Conservation (phyloP, 2,329 filamentous ascomycete genomes). For the Chrysoporthe deuterocubensis region DNA sequence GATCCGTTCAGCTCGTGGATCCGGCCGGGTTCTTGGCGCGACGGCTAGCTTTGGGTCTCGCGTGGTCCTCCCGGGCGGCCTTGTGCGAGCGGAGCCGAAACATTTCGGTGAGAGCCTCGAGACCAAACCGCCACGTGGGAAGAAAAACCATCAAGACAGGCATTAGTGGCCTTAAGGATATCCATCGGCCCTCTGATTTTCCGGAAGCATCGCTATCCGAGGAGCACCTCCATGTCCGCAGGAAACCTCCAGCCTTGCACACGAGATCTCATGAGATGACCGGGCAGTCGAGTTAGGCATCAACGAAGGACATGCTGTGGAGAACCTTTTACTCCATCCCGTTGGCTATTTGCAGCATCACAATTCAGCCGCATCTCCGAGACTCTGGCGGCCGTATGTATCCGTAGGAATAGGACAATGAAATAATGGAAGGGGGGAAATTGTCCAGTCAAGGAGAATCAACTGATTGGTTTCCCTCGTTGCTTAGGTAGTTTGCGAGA, state of each 20-base stretch:
- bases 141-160: not conserved
- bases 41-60: not conserved
- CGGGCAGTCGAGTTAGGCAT: not conserved
- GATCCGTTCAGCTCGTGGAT: constrained; percentile 3
- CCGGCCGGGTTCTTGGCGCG: not conserved
- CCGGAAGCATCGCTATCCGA: not conserved
- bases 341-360: not conserved
- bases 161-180: not conserved
- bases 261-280: not conserved
- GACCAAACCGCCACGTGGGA: not conserved
- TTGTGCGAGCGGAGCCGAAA: not conserved
- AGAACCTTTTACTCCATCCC: not conserved
- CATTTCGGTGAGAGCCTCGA: not conserved
- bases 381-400: not conserved
- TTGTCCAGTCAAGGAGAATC: not conserved
- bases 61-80: not conserved
- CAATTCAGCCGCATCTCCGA: not conserved
- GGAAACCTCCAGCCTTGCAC: not conserved
- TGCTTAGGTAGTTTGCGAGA: too few relatives aligned
- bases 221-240: not conserved
- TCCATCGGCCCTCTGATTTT: not conserved
- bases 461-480: not conserved
- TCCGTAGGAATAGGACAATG: too few relatives aligned
- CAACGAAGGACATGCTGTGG: not conserved
- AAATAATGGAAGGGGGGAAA: not conserved